phyloP scores from a whole-genome alignment of 371 early-diverging fungal genomes.

The Chytridiales sp. region DNA sequence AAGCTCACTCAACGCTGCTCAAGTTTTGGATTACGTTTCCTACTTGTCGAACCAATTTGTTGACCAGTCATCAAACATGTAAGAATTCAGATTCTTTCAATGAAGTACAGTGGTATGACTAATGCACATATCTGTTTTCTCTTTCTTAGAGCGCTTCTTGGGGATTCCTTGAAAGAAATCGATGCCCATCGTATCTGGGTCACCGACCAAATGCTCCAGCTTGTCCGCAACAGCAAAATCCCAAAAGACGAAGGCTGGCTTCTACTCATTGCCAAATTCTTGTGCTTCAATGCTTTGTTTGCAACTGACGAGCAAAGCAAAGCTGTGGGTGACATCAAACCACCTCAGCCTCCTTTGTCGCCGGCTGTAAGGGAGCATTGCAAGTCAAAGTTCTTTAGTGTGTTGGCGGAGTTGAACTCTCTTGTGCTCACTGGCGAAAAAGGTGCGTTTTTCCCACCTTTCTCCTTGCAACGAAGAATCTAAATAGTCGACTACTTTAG shows the following conservation, averaged over 20 bases:
- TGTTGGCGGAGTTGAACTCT: slow-evolving; percentile 65
- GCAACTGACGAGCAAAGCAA: slow-evolving; percentile 22
- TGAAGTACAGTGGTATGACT: no score
- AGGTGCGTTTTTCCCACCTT: neutral
- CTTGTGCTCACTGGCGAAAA: slow-evolving; percentile 37
- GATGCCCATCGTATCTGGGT: slow-evolving; percentile 67
- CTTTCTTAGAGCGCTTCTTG: neutral
- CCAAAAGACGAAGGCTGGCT: slow-evolving; percentile 75
- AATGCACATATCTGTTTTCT: no score
- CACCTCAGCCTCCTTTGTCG: slow-evolving; percentile 61
- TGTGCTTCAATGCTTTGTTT: slow-evolving; percentile 73
- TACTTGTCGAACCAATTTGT: slow-evolving; percentile 70
- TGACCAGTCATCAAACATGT: slow-evolving; percentile 30
- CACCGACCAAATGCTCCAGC: slow-evolving; percentile 72
- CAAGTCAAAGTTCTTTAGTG: slow-evolving; percentile 58
- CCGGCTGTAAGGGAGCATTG: slow-evolving; percentile 55
- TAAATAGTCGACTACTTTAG: neutral
- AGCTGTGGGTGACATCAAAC: slow-evolving; percentile 8
- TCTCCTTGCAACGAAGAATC: neutral
- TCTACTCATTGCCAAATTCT: slow-evolving; percentile 60
- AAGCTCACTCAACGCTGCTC: slow-evolving; percentile 64
- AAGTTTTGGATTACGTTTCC: slow-evolving; percentile 66
- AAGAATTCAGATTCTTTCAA: no score
- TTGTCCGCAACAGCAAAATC: slow-evolving; percentile 69
- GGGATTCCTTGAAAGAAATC: neutral